These are phyloP conservation scores for Alternaria alternata DNA, from an alignment of 2,329 filamentous ascomycete genomes.

Conservation along the genomic window DNA sequence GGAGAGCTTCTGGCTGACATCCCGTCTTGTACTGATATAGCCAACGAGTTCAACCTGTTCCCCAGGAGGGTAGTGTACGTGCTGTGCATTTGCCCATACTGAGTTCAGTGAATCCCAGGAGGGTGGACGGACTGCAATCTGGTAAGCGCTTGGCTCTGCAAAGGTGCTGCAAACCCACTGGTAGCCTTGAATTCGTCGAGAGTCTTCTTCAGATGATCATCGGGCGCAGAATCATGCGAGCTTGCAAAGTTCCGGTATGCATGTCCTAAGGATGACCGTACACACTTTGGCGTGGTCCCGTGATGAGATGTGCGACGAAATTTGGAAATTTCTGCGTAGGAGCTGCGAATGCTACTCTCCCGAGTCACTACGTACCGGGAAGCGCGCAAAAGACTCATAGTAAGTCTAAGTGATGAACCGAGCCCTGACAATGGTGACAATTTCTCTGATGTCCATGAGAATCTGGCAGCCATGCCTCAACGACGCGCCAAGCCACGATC, in stretches of 20 bases:
- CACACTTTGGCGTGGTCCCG: slow-evolving; percentile 31
- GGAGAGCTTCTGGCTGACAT: slow-evolving; percentile 72
- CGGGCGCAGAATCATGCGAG: slow-evolving; percentile 15
- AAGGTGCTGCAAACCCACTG: slow-evolving; percentile 28
- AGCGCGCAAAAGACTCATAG: slow-evolving; percentile 36
- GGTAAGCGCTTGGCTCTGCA: slow-evolving; percentile 11
- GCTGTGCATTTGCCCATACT: slow-evolving; percentile 42
- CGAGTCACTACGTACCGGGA: slow-evolving; percentile 24
- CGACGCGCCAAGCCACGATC: slow-evolving; percentile 19
- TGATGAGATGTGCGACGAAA: slow-evolving; percentile 41
- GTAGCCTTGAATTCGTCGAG: slow-evolving; percentile 44
- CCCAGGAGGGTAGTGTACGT: slow-evolving; percentile 6
- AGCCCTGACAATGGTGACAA: not conserved
- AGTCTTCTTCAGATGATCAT: slow-evolving; percentile 31
- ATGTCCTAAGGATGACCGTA: slow-evolving; percentile 16
- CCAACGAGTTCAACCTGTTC: slow-evolving; percentile 55
- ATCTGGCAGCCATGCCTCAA: slow-evolving; percentile 7
- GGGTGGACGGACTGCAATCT: slow-evolving; percentile 18
- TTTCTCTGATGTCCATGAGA: not conserved
- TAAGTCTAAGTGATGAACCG: not conserved
- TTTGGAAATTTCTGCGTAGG: slow-evolving; percentile 47
- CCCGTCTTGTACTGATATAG: slow-evolving; percentile 73
- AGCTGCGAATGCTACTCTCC: slow-evolving; percentile 32
- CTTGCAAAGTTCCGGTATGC: slow-evolving; percentile 26
- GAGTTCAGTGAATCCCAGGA: slow-evolving; percentile 40